phyloP scores from a whole-genome alignment of 805 yeast genomes.

The Ogataea dorogensis region DNA sequence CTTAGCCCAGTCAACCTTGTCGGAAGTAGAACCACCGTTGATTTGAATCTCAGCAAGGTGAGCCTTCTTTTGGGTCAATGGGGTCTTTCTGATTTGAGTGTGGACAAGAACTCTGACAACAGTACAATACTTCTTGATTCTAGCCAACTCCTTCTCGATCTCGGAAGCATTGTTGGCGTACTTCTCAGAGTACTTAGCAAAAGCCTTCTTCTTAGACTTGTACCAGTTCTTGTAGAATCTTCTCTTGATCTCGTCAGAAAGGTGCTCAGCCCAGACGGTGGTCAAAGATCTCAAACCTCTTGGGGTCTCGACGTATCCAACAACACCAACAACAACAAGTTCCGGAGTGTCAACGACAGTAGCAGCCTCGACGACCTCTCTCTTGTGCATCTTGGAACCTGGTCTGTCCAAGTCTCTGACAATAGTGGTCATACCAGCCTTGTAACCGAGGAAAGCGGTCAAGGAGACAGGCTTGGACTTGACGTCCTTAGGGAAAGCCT shows the following conservation, averaged over 20 bases:
- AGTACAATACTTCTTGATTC: conserved; percentile 97
- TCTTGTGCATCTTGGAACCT: conserved; percentile 99
- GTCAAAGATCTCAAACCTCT: conserved; percentile 99
- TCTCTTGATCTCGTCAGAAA: conserved; percentile 98
- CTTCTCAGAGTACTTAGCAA: conserved; percentile 99
- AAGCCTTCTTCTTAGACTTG: conserved; percentile 99
- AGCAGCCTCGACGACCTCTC: conserved; percentile 99
- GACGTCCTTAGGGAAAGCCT: conserved; percentile 99
- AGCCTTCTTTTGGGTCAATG: conserved; percentile 99
- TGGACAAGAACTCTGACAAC: conserved; percentile 99
- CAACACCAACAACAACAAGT: conserved; percentile 98
- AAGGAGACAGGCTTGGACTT: conserved; percentile 96
- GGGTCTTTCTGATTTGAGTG: conserved; percentile 99
- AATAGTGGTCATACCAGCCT: conserved; percentile 99
- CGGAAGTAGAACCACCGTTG: conserved; percentile 98
- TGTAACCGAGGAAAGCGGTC: conserved; percentile 99
- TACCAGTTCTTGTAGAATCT: conserved; percentile 99
- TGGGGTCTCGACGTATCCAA: conserved; percentile 99
- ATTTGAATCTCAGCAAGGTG: conserved; percentile 99
- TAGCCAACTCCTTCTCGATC: conserved; percentile 94
- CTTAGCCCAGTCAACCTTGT: conserved; percentile 97
- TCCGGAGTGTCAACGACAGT: conserved; percentile 99
- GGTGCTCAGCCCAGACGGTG: conserved; percentile 99
- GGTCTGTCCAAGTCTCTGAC: conserved; percentile 99
- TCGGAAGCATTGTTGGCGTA: conserved; percentile 88